Base-by-base conservation (phyloP, 805 yeast species). In the Yueomyces sinensis region DNA sequence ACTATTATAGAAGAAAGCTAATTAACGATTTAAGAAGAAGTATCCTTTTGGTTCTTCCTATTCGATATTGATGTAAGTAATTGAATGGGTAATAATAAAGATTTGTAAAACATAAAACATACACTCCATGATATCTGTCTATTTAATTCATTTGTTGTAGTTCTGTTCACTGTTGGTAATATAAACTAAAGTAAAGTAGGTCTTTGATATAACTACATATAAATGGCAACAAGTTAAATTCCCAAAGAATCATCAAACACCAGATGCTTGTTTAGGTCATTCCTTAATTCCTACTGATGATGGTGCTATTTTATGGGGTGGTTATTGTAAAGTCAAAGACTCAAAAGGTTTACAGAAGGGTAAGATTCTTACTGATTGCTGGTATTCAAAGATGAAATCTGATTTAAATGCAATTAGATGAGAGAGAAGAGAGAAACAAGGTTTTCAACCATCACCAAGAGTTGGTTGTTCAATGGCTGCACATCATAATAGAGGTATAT, bases 211-310 rank as follows among this genome's bases (percentile, higher is more conserved):
- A 32, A 76, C 87, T 15, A 76, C 76, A 13, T 82, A 86, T 54
- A 87, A 84, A 56, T 89, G 98, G 98, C 70, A 66, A 38, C 91
- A 87, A 54, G 72, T 86, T 4, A 91, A 78, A 49, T 82, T 84
- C 47, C 94, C 96, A 3, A 73, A 76, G 4, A 80, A 76, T 37
- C 84, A 81, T 44, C 66, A 79, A 1, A 54, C 74, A 20, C 97
- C 98, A 0, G 97, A 89, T 47, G 78, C 95, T 2, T 68, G 98
- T 42, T 81, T 94, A 0, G 97, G 97, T 2, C 97, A 89, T 54
- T 82, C 94, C 1, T 66, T 89, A 31, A 65, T 89, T 30, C 81
- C 95, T 2, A 61, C 66, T 15, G 71, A 72, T 3, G 94, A 82
- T 14, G 96, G 96, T 30, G 87, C 84, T 1, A 69, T 83, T 1